Percentiles rank a stretch among this genome's conserved stretches.
Conservation (phyloP, 257 asterid species). For the Misopates orontium region DNA sequence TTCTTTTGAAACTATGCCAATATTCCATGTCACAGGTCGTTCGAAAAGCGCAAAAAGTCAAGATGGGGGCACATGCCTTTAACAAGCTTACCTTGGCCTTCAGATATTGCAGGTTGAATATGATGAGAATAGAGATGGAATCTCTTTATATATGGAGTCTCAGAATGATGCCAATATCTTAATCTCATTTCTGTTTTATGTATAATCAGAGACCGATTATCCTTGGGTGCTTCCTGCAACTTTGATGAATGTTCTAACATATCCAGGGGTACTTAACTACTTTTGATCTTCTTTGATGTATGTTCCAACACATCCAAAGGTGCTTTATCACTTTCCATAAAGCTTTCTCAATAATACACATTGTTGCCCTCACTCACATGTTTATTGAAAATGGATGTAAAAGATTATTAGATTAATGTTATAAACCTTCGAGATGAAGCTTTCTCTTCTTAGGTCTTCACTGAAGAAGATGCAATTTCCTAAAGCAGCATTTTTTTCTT, state of each 20-base stretch:
- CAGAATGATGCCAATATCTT: conserved; percentile 11
- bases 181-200: conserved; percentile 13
- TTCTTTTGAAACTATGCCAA: too few species aligned
- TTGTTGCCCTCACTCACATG: neutral
- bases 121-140: conserved; percentile 21
- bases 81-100: conserved; percentile 65
- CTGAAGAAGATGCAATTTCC: neutral
- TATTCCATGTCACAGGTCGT: conserved; percentile 39
- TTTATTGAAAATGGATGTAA: neutral
- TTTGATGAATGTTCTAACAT: conserved; percentile 70
- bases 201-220: conserved; percentile 54
- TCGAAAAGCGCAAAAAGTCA: conserved; percentile 47
- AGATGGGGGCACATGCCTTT: conserved; percentile 64
- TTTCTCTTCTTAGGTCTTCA: neutral
- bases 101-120: conserved; percentile 70
- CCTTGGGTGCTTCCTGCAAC: conserved; percentile 58
- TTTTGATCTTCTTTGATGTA: too few species aligned
- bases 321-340: neutral
- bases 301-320: too few species aligned
- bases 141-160: conserved; percentile 24
- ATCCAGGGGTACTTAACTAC: conserved; percentile 55
- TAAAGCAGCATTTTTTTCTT: neutral
- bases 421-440: neutral
- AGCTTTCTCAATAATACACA: neutral
- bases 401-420: neutral